These are phyloP conservation scores for Trichomonas gallinae DNA, from an alignment of 208 protist genomes.

Conservation along the genomic window DNA sequence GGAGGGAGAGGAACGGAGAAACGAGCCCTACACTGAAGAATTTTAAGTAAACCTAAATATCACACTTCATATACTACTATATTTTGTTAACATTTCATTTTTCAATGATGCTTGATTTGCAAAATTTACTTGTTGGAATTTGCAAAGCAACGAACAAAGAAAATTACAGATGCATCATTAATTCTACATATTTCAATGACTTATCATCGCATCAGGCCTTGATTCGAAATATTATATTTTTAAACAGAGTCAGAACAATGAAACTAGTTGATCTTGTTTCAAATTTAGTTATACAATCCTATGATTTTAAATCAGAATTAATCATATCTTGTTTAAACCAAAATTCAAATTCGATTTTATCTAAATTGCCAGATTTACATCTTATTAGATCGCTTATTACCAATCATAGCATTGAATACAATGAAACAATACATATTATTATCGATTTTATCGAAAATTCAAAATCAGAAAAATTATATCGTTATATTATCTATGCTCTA, in stretches of 20 bases:
- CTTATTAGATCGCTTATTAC: not conserved
- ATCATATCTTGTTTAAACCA: not conserved
- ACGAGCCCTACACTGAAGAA: too few species aligned
- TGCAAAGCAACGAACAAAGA: not conserved
- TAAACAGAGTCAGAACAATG: not conserved
- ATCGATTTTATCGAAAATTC: not conserved
- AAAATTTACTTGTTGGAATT: not conserved
- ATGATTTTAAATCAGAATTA: not conserved
- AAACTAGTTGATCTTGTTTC: not conserved
- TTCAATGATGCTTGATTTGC: not conserved
- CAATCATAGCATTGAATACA: not conserved
- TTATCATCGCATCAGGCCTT: not conserved
- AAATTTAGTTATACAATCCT: not conserved
- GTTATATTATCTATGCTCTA: not conserved
- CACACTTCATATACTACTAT: too few species aligned
- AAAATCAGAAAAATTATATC: not conserved
- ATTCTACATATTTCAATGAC: not conserved
- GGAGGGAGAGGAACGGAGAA: too few species aligned
- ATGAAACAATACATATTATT: not conserved
- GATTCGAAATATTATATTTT: not conserved
- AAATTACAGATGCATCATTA: not conserved
- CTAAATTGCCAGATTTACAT: not conserved
- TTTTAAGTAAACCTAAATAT: too few species aligned
- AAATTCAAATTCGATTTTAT: not conserved
- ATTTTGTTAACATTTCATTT: too few species aligned